Evolutionary conservation across 1,139 yeast species (phyloP).

Genomic region (Yamadazyma dushanensis): DNA sequence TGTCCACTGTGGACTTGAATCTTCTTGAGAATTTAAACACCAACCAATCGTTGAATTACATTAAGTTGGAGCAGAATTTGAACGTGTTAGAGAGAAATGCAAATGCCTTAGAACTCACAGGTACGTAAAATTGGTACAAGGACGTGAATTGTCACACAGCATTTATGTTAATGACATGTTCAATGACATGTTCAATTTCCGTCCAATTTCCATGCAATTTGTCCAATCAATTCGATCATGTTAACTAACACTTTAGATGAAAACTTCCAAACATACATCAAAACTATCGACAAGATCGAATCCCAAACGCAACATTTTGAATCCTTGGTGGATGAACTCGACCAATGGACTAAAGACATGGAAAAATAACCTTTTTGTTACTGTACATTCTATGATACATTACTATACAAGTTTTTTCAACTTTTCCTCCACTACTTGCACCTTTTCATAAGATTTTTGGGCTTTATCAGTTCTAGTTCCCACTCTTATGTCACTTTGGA

Average conservation of each 20-base stretch:
- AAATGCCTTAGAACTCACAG: conserved; percentile 24
- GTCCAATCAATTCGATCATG: no score
- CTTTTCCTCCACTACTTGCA: conserved; percentile 58
- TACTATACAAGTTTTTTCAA: conserved; percentile 25
- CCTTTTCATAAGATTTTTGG: conserved; percentile 67
- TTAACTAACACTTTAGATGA: conserved; percentile 22
- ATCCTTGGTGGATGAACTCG: conserved; percentile 52
- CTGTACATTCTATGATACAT: conserved; percentile 12
- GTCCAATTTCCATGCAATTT: no score
- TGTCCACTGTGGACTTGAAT: conserved; percentile 51
- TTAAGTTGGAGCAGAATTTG: conserved; percentile 52
- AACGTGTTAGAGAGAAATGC: conserved; percentile 37
- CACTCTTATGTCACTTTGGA: conserved; percentile 82
- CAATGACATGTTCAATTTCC: no score
- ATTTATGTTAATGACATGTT: no score
- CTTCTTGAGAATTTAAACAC: conserved; percentile 57
- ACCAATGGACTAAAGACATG: conserved; percentile 55
- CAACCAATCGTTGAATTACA: conserved; percentile 55
- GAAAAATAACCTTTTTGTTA: not conserved
- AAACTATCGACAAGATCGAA: conserved; percentile 45
- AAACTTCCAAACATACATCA: conserved; percentile 29
- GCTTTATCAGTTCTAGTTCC: conserved; percentile 76
- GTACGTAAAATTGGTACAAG: no score
- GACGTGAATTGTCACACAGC: no score
- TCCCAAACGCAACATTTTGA: conserved; percentile 46